Percentiles rank a stretch among this genome's conserved stretches.
These are phyloP conservation scores for Moringa oleifera DNA, from an alignment of 345 rosid species.

Conservation along the genomic window DNA sequence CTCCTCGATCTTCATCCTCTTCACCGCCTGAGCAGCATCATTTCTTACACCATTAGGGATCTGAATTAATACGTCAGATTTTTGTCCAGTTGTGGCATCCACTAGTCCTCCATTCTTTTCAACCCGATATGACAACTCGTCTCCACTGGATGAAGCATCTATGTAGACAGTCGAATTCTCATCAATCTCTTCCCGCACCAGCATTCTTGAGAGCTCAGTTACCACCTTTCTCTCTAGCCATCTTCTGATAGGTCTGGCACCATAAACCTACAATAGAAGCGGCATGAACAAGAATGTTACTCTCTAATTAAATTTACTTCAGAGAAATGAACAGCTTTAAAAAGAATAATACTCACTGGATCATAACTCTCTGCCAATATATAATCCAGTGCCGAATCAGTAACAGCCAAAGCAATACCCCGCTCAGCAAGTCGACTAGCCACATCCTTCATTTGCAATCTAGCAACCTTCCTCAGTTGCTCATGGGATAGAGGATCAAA, in stretches of 20 bases:
- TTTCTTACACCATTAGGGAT: constrained; percentile 36
- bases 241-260: constrained; percentile 87
- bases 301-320: neutral
- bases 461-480: constrained; percentile 72
- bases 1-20: constrained; percentile 89
- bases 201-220: constrained; percentile 80
- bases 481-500: constrained; percentile 93
- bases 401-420: constrained; percentile 81
- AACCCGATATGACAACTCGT: constrained; percentile 41
- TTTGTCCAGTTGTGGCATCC: constrained; percentile 62
- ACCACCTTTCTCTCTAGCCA: constrained; percentile 97
- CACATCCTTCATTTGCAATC: constrained; percentile 82
- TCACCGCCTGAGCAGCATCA: constrained; percentile 76
- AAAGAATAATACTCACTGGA: constrained; percentile 49
- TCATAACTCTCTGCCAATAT: constrained; percentile 72
- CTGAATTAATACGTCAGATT: constrained; percentile 63
- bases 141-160: constrained; percentile 43
- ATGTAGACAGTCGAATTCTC: constrained; percentile 82
- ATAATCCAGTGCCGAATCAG: constrained; percentile 71
- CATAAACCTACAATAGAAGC: constrained; percentile 53
- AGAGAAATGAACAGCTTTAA: neutral
- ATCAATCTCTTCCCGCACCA: constrained; percentile 73
- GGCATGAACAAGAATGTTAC: neutral
- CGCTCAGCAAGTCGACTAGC: constrained; percentile 77
- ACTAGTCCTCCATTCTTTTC: constrained; percentile 83